Conservation (phyloP, 2,329 filamentous ascomycete genomes). For the Septoria linicola region DNA sequence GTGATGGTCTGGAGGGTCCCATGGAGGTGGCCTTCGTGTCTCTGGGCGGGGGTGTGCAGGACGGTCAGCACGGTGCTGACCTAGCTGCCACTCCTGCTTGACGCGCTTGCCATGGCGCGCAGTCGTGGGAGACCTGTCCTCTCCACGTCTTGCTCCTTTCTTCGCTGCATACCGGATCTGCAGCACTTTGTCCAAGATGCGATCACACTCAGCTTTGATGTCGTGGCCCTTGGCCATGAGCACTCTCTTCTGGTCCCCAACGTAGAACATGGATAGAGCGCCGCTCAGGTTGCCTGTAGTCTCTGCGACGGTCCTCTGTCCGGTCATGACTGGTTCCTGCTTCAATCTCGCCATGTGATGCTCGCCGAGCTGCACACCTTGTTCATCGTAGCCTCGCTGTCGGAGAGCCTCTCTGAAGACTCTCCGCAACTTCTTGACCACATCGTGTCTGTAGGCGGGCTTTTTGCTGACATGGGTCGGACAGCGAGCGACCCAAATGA, state of each 20-base stretch:
- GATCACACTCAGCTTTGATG: conserved; percentile 17
- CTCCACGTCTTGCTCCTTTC: background rate
- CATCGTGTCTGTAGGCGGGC: conserved; percentile 50
- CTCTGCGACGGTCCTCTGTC: background rate
- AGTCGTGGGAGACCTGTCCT: background rate
- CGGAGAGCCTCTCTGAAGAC: conserved; percentile 50
- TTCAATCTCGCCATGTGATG: background rate
- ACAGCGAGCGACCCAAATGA: conserved; percentile 51
- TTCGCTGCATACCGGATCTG: conserved; percentile 8
- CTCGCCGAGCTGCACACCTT: conserved; percentile 29
- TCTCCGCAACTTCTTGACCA: conserved; percentile 44
- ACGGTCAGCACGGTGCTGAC: background rate
- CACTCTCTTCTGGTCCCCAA: conserved; percentile 21
- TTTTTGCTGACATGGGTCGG: conserved; percentile 39
- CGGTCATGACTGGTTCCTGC: background rate
- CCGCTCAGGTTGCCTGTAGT: conserved; percentile 16
- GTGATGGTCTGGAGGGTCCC: too few relatives aligned
- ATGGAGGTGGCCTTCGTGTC: too few relatives aligned
- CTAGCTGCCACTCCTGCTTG: background rate
- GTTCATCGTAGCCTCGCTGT: conserved; percentile 46
- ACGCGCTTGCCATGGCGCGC: background rate
- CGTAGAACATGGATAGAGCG: conserved; percentile 21
- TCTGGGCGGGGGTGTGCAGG: too few relatives aligned
- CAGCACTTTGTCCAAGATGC: conserved; percentile 12
- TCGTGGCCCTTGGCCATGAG: conserved; percentile 25